phyloP scores from a whole-genome alignment of 2,329 filamentous ascomycete genomes.

The Ampelomyces quisqualis region DNA sequence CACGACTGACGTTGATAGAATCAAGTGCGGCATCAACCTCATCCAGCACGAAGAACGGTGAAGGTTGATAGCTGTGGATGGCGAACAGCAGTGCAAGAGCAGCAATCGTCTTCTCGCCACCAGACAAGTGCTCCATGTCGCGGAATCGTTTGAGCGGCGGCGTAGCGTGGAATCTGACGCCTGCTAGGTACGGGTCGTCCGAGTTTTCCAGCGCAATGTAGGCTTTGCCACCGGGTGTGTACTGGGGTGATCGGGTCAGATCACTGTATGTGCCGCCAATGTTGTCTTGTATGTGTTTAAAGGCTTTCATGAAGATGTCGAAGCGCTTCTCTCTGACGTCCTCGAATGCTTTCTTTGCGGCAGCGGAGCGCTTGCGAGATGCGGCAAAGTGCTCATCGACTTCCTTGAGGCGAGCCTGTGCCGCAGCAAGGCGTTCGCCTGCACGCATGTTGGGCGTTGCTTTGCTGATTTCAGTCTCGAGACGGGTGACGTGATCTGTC shows the following conservation, averaged over 20 bases:
- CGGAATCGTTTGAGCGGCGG: slow-evolving; percentile 96
- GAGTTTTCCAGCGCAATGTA: slow-evolving; percentile 95
- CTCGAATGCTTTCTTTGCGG: slow-evolving; percentile 80
- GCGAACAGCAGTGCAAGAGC: slow-evolving; percentile 95
- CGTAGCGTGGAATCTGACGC: slow-evolving; percentile 99
- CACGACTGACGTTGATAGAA: slow-evolving; percentile 93
- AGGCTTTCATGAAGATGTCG: slow-evolving; percentile 93
- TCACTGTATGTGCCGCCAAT: slow-evolving; percentile 94
- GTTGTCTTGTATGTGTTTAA: slow-evolving; percentile 90
- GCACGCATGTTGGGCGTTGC: slow-evolving; percentile 96
- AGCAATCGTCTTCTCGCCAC: slow-evolving; percentile 98
- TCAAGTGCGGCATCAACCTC: slow-evolving; percentile 98
- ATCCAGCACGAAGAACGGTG: slow-evolving; percentile 95
- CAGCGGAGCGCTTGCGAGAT: slow-evolving; percentile 71
- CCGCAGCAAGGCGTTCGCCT: slow-evolving; percentile 83
- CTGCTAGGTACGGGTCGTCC: slow-evolving; percentile 93
- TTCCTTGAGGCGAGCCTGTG: slow-evolving; percentile 76
- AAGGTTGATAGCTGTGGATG: slow-evolving; percentile 93
- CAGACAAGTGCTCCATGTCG: slow-evolving; percentile 97
- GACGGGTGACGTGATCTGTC: slow-evolving; percentile 71
- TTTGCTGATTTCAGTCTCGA: slow-evolving; percentile 83
- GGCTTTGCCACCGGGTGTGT: slow-evolving; percentile 83
- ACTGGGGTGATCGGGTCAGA: slow-evolving; percentile 84
- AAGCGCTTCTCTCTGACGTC: slow-evolving; percentile 78
- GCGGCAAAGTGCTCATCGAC: slow-evolving; percentile 90